A percentile compares a stretch with the other conserved stretches of the same genome.
These are phyloP conservation scores for Vitis riparia DNA, from an alignment of 164 flowering plant genomes.

Conservation along the genomic window DNA sequence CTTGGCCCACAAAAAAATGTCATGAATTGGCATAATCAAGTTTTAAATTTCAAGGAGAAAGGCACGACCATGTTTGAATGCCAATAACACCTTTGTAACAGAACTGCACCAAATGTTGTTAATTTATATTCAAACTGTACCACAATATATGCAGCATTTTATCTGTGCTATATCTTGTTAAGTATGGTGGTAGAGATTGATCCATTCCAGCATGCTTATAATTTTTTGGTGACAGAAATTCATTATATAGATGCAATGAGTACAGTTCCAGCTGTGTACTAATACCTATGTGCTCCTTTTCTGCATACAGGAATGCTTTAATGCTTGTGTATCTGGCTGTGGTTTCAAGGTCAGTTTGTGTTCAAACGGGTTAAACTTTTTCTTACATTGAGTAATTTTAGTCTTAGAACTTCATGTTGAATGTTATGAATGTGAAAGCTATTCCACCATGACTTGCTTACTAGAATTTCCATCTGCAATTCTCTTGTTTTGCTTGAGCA, in stretches of 20 bases:
- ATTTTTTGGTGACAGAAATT: background rate
- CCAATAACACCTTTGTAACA: background rate
- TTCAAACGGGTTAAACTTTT: background rate
- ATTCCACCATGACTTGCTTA: background rate
- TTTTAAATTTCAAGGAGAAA: background rate
- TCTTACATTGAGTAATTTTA: conserved; percentile 1
- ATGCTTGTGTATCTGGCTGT: conserved; percentile 85
- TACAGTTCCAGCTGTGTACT: background rate
- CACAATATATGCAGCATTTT: background rate
- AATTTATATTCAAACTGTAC: background rate
- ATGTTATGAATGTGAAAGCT: background rate
- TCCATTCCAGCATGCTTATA: background rate
- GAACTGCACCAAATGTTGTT: no score
- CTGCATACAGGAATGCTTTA: conserved; percentile 71
- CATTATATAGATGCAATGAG: background rate
- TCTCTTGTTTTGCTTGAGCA: background rate
- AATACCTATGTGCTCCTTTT: background rate
- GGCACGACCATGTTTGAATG: background rate
- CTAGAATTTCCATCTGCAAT: background rate
- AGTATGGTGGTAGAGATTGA: background rate
- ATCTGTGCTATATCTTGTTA: background rate
- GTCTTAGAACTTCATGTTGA: background rate
- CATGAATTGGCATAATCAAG: background rate
- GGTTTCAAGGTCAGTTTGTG: conserved; percentile 73
- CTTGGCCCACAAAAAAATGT: no score